Base-by-base conservation (phyloP, 176 grass and related monocot genomes). In the Cocos nucifera region DNA sequence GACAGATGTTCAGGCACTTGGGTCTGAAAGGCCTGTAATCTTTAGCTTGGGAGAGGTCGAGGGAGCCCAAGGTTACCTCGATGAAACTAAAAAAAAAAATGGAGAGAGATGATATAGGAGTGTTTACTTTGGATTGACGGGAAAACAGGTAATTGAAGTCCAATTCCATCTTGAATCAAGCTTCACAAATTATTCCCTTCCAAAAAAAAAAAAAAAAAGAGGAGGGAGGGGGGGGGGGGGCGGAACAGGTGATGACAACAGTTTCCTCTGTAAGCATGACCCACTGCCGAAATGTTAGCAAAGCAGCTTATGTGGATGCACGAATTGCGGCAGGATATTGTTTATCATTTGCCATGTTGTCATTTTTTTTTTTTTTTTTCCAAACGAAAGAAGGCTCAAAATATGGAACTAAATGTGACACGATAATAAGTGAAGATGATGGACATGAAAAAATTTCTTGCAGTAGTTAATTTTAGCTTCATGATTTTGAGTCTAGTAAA, bases 31-130 rank as follows among this genome's bases (percentile, higher is more conserved):
- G 51, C 78, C 78, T 56, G 66, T 82, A 16, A 73, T 78, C 63
- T 89, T 89, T 58, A 78, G 54, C 23, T 64, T 89, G 70, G 77
- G 75, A 54, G 25, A 24, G 30, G 8, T 89, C 50, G 75, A 51
- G 58, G 70, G 81, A 62, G 75, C 81, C 48, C 73, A 75, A 44
- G 63, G 58, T 59, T 73, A 54, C 50, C 85, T 82, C 2, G 63
- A 81, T 51, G 75, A 69, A 51, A 85, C 67, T 26, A 78, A 71
- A 67, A 30, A 89, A 89, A 85, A 71, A 85, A 82, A 7, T 71
- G 86, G 82, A 89, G 72, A 81, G 86, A 69, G 35, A 12, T 78
- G 78, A 72, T 85, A 89, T 28, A 78, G 71, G 15, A 85, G 75
- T 61, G 86, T 89, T 22, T 89, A 85, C 67, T 75, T 84, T 10